Evolutionary conservation across 2,329 filamentous ascomycete genomes (phyloP), one percentile per base, ranked within the genome.

Genomic region (Lachnellula occidentalis): DNA sequence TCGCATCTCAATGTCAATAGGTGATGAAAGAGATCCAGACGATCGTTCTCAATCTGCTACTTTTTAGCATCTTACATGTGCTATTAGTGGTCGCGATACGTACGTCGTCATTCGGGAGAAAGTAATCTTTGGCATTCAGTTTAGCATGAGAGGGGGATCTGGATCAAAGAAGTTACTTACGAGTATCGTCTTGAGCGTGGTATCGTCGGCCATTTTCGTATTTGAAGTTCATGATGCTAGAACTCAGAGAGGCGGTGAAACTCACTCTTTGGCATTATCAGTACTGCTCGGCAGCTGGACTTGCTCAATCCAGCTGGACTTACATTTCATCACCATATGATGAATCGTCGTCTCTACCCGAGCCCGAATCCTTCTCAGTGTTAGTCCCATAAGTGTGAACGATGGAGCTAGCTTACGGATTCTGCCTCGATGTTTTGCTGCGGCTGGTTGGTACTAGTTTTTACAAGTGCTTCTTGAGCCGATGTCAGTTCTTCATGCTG

Each of bases 121-220:
- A 50, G 43, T 62, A 62, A 51, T 73, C 65, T 9, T 43, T 22
- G n/a, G 2, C 3, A 43, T 4, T 43, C 5, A 24, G 41, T 22
- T 12, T 6, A 43, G n/a, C 9, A 5, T 22, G 11, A 22, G 7
- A 21, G 24, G 11, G 21, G 37, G 6, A 34, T 7, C 6, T 27
- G 4, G 15, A 36, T 8, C 21, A n/a, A 37, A 48, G 21, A 14
- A 5, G 21, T 2, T 27, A 5, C 55, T 47, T 51, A 57, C 55
- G 24, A 6, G 74, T 76, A 27, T 74, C 70, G 34, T 73, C 69
- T 58, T 64, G 71, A 1, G 69, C 68, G 48, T 78, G 75, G 51
- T 78, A 78, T 2, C 75, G 68, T 1, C 76, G 68, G 3, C 76
- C 75, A 47, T 77, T 76, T 52, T 77, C 75, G 60, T 72, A 76